These are phyloP conservation scores for Fistulinella prunicolor DNA, from an alignment of 768 basidiomycete species.

Conservation along the genomic window DNA sequence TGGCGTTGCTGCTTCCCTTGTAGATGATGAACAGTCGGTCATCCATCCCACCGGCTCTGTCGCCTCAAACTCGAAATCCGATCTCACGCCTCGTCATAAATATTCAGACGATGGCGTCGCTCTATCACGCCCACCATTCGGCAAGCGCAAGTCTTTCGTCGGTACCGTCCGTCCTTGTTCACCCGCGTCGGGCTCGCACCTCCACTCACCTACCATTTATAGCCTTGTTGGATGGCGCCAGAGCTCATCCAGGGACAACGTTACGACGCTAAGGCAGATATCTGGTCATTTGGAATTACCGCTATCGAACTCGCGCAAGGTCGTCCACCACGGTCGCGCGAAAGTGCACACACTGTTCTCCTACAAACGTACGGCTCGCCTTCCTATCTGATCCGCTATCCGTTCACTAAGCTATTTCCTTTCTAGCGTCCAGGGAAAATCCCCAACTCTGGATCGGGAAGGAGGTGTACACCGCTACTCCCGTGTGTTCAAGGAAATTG, in stretches of 20 bases:
- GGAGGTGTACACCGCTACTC: slow-evolving; percentile 74
- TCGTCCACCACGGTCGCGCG: slow-evolving; percentile 78
- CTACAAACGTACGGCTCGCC: slow-evolving; percentile 59
- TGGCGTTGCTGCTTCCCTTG: slow-evolving; percentile 84
- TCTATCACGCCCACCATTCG: slow-evolving; percentile 43
- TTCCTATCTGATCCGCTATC: slow-evolving; percentile 1
- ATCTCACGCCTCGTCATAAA: slow-evolving; percentile 21
- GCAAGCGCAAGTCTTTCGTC: slow-evolving; percentile 90
- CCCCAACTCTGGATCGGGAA: slow-evolving; percentile 75
- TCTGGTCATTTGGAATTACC: slow-evolving; percentile 98
- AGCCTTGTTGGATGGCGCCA: slow-evolving; percentile 98
- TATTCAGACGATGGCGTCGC: not conserved
- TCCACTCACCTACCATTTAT: slow-evolving; percentile 4
- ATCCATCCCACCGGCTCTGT: slow-evolving; percentile 6
- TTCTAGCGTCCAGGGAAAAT: slow-evolving; percentile 65
- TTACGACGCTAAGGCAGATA: slow-evolving; percentile 87
- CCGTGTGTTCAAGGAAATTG: slow-evolving; percentile 76
- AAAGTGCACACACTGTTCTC: slow-evolving; percentile 69
- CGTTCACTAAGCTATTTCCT: slow-evolving; percentile 1
- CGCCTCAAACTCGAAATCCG: slow-evolving; percentile 38
- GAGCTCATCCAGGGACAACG: slow-evolving; percentile 83
- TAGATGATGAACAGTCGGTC: slow-evolving; percentile 57
- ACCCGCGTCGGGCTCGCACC: not conserved
- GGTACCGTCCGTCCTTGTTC: slow-evolving; percentile 61
- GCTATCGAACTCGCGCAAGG: slow-evolving; percentile 87